Base-by-base conservation (phyloP, 2,329 filamentous ascomycete genomes). In the Aureobasidium pullulans region DNA sequence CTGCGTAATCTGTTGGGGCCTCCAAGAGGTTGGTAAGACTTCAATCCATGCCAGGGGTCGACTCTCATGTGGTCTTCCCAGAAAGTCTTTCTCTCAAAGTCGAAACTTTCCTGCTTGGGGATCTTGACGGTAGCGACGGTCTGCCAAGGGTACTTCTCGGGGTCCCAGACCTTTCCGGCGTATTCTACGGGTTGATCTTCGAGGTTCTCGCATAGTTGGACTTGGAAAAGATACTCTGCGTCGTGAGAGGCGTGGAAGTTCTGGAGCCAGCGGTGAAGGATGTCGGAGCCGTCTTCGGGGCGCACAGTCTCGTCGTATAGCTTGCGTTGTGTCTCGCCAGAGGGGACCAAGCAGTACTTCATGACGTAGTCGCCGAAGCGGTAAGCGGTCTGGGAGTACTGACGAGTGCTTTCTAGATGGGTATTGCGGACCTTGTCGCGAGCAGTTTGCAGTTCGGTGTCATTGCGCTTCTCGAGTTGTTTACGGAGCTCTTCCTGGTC, bases 371-470 rank as follows among this genome's bases (percentile, higher is more conserved):
- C 70, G 19, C 77, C 77, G 61, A 76, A 79, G 23, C 75, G 75
- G 63, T 78, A 79, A 0, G 78, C 75, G 13, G 72, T 74, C 64
- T 80, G 77, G 0, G 75, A 76, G 67, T 80, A 79, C 60, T 76
- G 68, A 31, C 67, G 59, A 13, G 68, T 71, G 23, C 69, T 68
- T 54, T 74, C 70, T 3, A 78, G 64, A 59, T 75, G 73, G 1
- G 67, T 74, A 60, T 77, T 76, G 6, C 66, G 69, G 8, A 77
- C 70, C 48, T 70, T 63, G 62, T 76, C 72, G 9, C 72, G 67
- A 6, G 67, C 72, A 43, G 72, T 73, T 53, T 77, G 75, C 1
- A 78, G 64, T 1, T 72, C 67, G 2, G 69, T 69, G 59, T 77
- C 71, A 8, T 68, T 62, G 0, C 73, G 67, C 29, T 67, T 66